Evolutionary conservation across 805 yeast species (phyloP), one percentile per base, ranked within the genome.

Genomic region (Metschnikowia borealis): DNA sequence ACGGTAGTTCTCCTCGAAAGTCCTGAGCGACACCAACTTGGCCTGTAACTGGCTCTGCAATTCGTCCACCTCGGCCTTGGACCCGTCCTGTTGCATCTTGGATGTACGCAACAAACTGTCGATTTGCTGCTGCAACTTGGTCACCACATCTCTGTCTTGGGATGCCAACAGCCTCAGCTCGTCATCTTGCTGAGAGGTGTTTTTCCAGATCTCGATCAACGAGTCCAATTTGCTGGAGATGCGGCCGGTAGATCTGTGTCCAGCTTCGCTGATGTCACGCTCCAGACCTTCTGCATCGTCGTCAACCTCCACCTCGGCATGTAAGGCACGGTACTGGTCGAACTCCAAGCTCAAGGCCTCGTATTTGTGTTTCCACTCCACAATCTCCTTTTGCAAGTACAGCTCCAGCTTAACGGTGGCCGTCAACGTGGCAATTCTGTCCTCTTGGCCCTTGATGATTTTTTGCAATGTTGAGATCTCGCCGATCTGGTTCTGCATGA

Each of bases 1-100:
- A 54, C 80, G 80, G 68, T 87, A 89, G 61, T 85, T 84, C 6
- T 71, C 78, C 65, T 89, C 92, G 46, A 78, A 67, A 31, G 70
- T 52, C 50, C 64, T 67, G 50, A 75, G 60, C 23, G 65, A 58
- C 5, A 54, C 47, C 46, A 64, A 49, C 48, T 64, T 74, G n/a
- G 58, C 59, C 18, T 57, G 61, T 54, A 69, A 61, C 29, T 70
- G 75, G 39, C 57, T 51, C 47, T 63, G 59, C 53, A 74, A 61
- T 5, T 51, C 55, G 23, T 55, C 50, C 34, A 73, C 56, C 51
- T 78, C 75, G 6, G 65, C 51, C 3, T 68, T 54, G 3, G 80
- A 63, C 14, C 65, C 59, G 21, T 65, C 63, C 37, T 71, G 73
- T 32, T 72, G 69, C 18, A 68, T 71, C 54, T 79, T 73, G 51